Base-by-base conservation (phyloP, 345 rosid genomes). In the Conringia planisiliqua region DNA sequence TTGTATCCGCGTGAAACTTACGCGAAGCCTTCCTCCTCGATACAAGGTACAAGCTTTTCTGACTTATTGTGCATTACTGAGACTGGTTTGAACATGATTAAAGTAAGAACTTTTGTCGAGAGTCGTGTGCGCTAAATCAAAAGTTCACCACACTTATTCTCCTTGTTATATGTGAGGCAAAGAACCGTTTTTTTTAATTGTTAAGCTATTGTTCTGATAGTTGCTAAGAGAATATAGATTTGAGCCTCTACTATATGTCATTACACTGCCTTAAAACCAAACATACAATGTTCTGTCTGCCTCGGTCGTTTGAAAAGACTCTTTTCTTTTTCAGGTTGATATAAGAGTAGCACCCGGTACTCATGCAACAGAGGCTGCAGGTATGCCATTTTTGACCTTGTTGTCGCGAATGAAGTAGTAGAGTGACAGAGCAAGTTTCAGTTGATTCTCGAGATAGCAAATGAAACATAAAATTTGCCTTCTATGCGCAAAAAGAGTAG, bases 341-440 rank as follows among this genome's bases (percentile, higher is more conserved):
- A 89, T 96, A 63, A 88, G 83, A 85, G 86, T 96, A 43, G 97
- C 98, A 8, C 96, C 98, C 16, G 99, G 98, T 82, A 86, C 87
- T 74, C 99, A 90, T 81, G 97, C 88, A 70, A 85, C 93, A 50
- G 99, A 96, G 84, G 95, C 87, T 83, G 93, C 96, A 84, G 84
- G 97, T 92, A 79, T 32, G 58, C 20, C 10, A n/a, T 8, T 43
- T 56, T 40, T 52, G 0, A 39, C 26, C 54, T 39, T 43, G 39
- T 33, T 42, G 1, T 26, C 9, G 24, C 59, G n/a, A 44, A 4
- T 46, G 14, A 42, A 63, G n/a, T 64, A 16, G 59, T 72, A 9
- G 43, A 47, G 14, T n/a, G 60, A 60, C 36, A 10, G 30, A 36
- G 24, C 7, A 55, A 27, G 54, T 68, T 40, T 6, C 54, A 55